These are phyloP conservation scores for Strobilomyces dryophilus DNA, from an alignment of 768 basidiomycete species.

Conservation along the genomic window DNA sequence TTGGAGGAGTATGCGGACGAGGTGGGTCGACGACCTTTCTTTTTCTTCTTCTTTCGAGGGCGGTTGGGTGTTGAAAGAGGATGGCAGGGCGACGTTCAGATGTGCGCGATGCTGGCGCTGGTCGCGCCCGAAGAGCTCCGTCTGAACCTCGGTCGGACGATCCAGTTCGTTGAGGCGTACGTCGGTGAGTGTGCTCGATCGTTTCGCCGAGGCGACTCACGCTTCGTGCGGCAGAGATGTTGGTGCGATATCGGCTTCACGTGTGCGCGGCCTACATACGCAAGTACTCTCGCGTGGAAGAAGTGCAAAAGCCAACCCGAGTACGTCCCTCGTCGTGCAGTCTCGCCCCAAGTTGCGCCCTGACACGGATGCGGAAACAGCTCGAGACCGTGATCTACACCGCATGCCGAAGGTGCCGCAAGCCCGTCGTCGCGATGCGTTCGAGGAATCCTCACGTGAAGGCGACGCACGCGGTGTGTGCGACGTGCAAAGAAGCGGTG, in stretches of 20 bases:
- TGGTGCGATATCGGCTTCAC: slow-evolving; percentile 58
- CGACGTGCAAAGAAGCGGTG: slow-evolving; percentile 45
- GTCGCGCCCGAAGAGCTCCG: slow-evolving; percentile 57
- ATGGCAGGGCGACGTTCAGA: slow-evolving; percentile 73
- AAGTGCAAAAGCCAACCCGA: slow-evolving; percentile 48
- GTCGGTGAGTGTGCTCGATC: slow-evolving; percentile 47
- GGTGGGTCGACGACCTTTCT: slow-evolving; percentile 32
- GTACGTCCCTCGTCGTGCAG: slow-evolving; percentile 32
- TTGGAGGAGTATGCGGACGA: slow-evolving; percentile 61
- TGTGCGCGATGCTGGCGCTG: slow-evolving; percentile 68
- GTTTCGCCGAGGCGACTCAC: neutral
- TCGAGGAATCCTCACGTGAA: slow-evolving; percentile 27
- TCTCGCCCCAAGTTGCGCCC: neutral
- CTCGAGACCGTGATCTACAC: slow-evolving; percentile 70
- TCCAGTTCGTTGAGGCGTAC: slow-evolving; percentile 65
- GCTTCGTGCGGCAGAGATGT: slow-evolving; percentile 43
- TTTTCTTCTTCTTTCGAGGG: neutral
- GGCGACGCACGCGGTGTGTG: slow-evolving; percentile 54
- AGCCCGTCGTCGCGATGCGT: slow-evolving; percentile 46
- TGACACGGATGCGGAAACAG: slow-evolving; percentile 33
- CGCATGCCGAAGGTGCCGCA: slow-evolving; percentile 64
- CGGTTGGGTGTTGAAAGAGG: neutral
- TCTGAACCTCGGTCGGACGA: slow-evolving; percentile 40
- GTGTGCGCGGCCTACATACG: slow-evolving; percentile 72
- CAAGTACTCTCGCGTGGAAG: slow-evolving; percentile 52